Conservation (phyloP, 805 yeast species). For the Lachancea quebecensis region DNA sequence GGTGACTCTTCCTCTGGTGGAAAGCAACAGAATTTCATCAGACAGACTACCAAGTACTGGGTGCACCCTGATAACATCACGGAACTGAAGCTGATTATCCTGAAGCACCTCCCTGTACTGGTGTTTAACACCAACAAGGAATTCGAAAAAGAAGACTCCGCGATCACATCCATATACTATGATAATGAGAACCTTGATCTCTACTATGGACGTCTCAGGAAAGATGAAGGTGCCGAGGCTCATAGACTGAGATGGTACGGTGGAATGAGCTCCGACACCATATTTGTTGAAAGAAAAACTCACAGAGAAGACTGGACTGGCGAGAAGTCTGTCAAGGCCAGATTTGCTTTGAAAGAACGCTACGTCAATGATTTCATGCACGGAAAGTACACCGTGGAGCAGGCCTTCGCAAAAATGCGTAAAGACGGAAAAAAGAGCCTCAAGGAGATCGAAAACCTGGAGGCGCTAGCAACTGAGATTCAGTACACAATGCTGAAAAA, state of each 20-base stretch:
- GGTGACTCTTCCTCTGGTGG: slow-evolving; percentile 99
- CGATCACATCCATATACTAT: slow-evolving; percentile 93
- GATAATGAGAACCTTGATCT: slow-evolving; percentile 86
- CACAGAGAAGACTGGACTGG: slow-evolving; percentile 99
- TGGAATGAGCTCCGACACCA: slow-evolving; percentile 87
- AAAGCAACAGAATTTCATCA: slow-evolving; percentile 91
- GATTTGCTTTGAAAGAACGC: slow-evolving; percentile 88
- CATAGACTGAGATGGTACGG: slow-evolving; percentile 99
- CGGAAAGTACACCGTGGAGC: slow-evolving; percentile 81
- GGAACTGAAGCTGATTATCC: slow-evolving; percentile 82
- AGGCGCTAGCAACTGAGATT: slow-evolving; percentile 85
- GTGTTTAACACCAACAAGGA: slow-evolving; percentile 95
- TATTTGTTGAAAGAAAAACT: slow-evolving; percentile 94
- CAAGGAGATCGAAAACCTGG: slow-evolving; percentile 86
- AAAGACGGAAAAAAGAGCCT: slow-evolving; percentile 83
- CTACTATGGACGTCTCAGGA: slow-evolving; percentile 88
- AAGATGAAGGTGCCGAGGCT: slow-evolving; percentile 98
- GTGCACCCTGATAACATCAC: slow-evolving; percentile 98
- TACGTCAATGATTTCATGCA: slow-evolving; percentile 75
- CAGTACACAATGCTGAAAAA: slow-evolving; percentile 84
- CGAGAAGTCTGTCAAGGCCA: slow-evolving; percentile 96
- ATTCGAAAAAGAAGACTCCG: slow-evolving; percentile 89
- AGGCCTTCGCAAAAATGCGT: slow-evolving; percentile 87
- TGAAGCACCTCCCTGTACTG: slow-evolving; percentile 93
- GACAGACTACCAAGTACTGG: slow-evolving; percentile 99